phyloP scores from a whole-genome alignment of 2,329 filamentous ascomycete species.

The Diaporthe batatas region DNA sequence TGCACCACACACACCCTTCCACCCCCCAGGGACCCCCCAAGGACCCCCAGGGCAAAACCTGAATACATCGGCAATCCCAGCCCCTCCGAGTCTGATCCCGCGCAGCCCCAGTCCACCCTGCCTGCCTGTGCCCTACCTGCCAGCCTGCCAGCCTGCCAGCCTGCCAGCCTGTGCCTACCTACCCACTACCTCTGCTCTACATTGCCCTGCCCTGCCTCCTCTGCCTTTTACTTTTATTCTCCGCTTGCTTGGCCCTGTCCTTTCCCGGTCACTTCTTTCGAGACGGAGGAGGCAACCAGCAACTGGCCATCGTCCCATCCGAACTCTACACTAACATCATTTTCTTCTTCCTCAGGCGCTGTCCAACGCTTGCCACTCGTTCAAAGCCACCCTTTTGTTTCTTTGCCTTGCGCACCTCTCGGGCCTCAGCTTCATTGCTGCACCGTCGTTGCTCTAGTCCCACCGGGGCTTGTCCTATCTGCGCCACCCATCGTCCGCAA shows the following conservation, averaged over 20 bases:
- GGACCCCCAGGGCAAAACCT: slow-evolving; percentile 28
- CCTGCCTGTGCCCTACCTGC: not conserved
- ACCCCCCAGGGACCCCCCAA: too few relatives aligned
- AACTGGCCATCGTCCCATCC: slow-evolving; percentile 17
- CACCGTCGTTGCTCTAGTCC: slow-evolving; percentile 37
- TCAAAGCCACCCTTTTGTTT: slow-evolving; percentile 33
- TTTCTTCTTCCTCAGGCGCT: slow-evolving; percentile 40
- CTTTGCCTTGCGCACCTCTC: slow-evolving; percentile 23
- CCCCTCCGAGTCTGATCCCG: slow-evolving; percentile 30
- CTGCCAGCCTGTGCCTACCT: not conserved
- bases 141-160: not conserved
- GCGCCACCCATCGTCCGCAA: slow-evolving; percentile 36
- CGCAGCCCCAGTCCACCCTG: slow-evolving; percentile 21
- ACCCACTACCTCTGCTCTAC: slow-evolving; percentile 8
- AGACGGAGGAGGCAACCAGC: slow-evolving; percentile 22
- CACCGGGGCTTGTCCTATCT: slow-evolving; percentile 38
- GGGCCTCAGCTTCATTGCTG: slow-evolving; percentile 37
- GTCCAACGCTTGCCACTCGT: slow-evolving; percentile 42
- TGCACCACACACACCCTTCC: not conserved
- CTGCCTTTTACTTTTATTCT: slow-evolving; percentile 32
- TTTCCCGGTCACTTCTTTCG: slow-evolving; percentile 29
- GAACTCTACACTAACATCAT: slow-evolving; percentile 36
- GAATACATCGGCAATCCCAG: slow-evolving; percentile 34
- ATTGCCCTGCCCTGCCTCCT: slow-evolving; percentile 23
- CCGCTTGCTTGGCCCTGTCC: slow-evolving; percentile 29